Percentiles rank a stretch among this genome's conserved stretches.
Evolutionary conservation across 495 filamentous ascomycete genomes (phyloP).

Genomic region (Recurvomyces mirabilis): DNA sequence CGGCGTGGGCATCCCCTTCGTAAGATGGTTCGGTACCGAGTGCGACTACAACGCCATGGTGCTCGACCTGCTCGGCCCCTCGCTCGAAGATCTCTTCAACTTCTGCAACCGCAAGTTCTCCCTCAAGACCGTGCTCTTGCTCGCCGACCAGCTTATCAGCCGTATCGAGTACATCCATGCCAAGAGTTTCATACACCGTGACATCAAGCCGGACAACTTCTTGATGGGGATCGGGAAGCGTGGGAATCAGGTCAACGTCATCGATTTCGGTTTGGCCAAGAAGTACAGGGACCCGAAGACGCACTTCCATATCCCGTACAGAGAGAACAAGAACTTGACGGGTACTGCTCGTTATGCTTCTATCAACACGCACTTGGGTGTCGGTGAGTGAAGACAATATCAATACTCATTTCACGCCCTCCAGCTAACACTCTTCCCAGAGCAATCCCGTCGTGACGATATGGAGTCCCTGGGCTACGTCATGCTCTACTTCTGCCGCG

Average conservation of each 20-base stretch:
- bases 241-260: slow-evolving; percentile 99
- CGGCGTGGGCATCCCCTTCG: slow-evolving; percentile 97
- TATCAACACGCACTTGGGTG: slow-evolving; percentile 98
- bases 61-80: slow-evolving; percentile 91
- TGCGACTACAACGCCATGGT: slow-evolving; percentile 99
- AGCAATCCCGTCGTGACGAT: slow-evolving; percentile 98
- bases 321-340: slow-evolving; percentile 99
- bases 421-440: slow-evolving; percentile 41
- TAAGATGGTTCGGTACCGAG: slow-evolving; percentile 99
- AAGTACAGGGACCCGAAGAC: slow-evolving; percentile 99
- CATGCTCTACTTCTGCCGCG: slow-evolving; percentile 99
- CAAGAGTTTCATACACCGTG: slow-evolving; percentile 99
- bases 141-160: slow-evolving; percentile 97
- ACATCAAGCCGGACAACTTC: slow-evolving; percentile 99
- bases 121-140: slow-evolving; percentile 94
- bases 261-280: slow-evolving; percentile 98
- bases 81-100: slow-evolving; percentile 99
- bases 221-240: slow-evolving; percentile 99
- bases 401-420: slow-evolving; percentile 26
- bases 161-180: slow-evolving; percentile 99
- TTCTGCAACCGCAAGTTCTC: slow-evolving; percentile 99
- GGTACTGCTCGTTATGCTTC: slow-evolving; percentile 98
- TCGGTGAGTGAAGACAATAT: slow-evolving; percentile 41
- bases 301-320: slow-evolving; percentile 99
- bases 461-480: slow-evolving; percentile 99